These are phyloP conservation scores for Xanthoceras sorbifolium DNA, from an alignment of 345 rosid species.

Conservation along the genomic window DNA sequence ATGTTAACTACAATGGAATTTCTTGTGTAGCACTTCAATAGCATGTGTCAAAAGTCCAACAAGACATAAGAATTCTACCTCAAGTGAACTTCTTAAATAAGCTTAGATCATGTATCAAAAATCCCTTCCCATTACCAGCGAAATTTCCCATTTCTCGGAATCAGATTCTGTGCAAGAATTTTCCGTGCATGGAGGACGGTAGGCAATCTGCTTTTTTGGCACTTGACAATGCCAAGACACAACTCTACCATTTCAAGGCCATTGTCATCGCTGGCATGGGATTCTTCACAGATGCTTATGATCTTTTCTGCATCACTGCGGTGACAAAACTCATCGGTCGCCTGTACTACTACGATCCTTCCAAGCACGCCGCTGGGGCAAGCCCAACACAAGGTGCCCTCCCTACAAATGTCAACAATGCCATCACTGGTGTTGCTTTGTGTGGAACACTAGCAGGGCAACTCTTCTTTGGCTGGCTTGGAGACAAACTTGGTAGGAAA, in stretches of 20 bases:
- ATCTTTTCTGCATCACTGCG: constrained; percentile 62
- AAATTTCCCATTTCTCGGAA: constrained; percentile 9
- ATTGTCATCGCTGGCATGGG: constrained; percentile 67
- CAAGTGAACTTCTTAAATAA: constrained; percentile 5
- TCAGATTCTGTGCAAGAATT: neutral
- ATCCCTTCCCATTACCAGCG: neutral
- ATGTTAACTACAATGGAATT: constrained; percentile 30
- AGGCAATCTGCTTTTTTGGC: constrained; percentile 42
- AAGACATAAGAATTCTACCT: neutral
- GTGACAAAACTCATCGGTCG: constrained; percentile 63
- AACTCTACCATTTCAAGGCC: constrained; percentile 64
- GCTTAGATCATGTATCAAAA: constrained; percentile 18
- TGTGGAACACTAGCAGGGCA: constrained; percentile 56
- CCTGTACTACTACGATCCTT: constrained; percentile 46
- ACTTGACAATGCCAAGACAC: constrained; percentile 64
- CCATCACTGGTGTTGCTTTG: constrained; percentile 57
- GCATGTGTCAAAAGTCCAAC: neutral
- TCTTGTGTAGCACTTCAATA: constrained; percentile 28
- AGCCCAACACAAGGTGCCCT: constrained; percentile 38
- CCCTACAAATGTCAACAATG: constrained; percentile 42
- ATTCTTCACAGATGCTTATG: constrained; percentile 67
- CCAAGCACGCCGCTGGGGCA: neutral
- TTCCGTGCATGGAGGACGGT: constrained; percentile 32
- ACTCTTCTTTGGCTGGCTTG: constrained; percentile 74
- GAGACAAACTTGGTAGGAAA: constrained; percentile 77